These are phyloP conservation scores for Trichoderma citrinoviride DNA, from an alignment of 2,329 filamentous ascomycete genomes.

Conservation along the genomic window DNA sequence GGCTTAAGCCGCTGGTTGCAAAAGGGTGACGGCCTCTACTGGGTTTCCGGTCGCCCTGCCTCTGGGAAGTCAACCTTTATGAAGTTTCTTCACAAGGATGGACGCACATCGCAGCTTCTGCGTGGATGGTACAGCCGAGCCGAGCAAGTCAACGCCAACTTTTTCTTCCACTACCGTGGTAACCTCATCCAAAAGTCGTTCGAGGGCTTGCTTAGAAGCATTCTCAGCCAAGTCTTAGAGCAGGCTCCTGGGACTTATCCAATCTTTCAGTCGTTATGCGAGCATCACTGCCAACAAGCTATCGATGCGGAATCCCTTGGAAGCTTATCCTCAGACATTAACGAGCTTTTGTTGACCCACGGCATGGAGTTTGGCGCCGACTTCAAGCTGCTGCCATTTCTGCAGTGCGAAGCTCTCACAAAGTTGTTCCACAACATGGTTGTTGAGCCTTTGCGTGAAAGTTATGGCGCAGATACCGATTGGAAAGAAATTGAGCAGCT, in stretches of 20 bases:
- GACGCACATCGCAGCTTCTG: neutral
- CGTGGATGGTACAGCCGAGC: neutral
- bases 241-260: neutral
- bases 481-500: neutral
- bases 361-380: neutral
- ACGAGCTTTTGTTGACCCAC: neutral
- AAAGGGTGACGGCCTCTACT: neutral
- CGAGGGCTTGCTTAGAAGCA: neutral
- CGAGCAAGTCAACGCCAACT: neutral
- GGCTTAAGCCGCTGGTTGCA: neutral
- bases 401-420: neutral
- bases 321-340: neutral
- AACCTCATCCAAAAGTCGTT: conserved; percentile 2
- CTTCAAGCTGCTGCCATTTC: neutral
- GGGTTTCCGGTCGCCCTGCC: conserved; percentile 4
- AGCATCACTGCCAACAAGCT: neutral
- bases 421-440: neutral
- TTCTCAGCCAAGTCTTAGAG: conserved; percentile 4
- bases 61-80: conserved; percentile 18
- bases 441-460: neutral
- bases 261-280: neutral
- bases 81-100: conserved; percentile 1
- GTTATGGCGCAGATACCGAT: neutral
- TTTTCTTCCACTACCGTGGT: conserved; percentile 15
- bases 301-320: neutral